Evolutionary conservation across 768 basidiomycete genomes (phyloP), one percentile per base, ranked within the genome.

Genomic region (Tricholoma sp.): DNA sequence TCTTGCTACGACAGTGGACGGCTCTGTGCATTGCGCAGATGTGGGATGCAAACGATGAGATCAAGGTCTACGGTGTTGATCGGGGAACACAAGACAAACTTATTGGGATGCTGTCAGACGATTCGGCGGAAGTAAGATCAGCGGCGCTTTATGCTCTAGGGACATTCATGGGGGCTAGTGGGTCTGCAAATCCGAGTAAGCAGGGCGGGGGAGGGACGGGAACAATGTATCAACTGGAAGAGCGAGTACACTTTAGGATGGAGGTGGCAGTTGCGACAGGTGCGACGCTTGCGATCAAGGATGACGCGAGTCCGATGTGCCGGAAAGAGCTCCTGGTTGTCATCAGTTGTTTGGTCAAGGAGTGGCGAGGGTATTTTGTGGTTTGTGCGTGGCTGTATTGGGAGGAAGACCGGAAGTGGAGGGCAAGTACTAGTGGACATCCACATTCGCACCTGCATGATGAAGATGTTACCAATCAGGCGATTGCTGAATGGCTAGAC

Each of bases 341-440:
- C 37, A 85, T 98, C 56, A 94, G 92, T 66, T 93, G 91, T 64
- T 76, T 98, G 19, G 94, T 95, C 35, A 90, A 94, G 69, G 96
- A 98, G 69, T 98, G 95, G 92, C 77, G 94, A 56, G 97, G 96
- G 6, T 91, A 91, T 75, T 94, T 98, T 64, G 91, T 96, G 50
- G 85, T 94, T 37, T 97, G 96, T 60, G 94, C 96, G 1, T 98
- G 96, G 95, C 75, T 93, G 8, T 95, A 97, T 68, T 91, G 91
- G 85, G 94, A 97, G 67, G 91, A 95, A 68, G 91, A 96, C 63
- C 73, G 86, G 51, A 82, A 79, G 57, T 85, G 87, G 83, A 73
- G 79, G 65, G 61, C 73, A 54, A 66, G 78, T 63, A 62, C 70
- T 14, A 71, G 57, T 63, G 69, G 69, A 55, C 67, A 66, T 50